These are phyloP conservation scores for Massariosphaeria phaeospora DNA, from an alignment of 495 filamentous ascomycete species.

Conservation along the genomic window DNA sequence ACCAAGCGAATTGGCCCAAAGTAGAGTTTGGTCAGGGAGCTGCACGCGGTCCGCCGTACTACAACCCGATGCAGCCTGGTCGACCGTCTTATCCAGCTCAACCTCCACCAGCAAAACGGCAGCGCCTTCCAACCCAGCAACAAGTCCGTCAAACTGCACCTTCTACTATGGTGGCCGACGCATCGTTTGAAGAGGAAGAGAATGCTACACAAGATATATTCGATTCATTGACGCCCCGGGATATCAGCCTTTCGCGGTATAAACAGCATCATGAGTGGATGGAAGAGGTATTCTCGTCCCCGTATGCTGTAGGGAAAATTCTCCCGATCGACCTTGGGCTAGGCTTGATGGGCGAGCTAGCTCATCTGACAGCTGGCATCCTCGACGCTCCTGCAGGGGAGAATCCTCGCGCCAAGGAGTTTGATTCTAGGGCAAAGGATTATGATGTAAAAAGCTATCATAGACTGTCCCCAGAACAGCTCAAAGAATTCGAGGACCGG, in stretches of 20 bases:
- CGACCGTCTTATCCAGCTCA: slow-evolving; percentile 24
- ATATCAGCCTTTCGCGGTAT: slow-evolving; percentile 78
- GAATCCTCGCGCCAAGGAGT: slow-evolving; percentile 18
- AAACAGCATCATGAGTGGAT: slow-evolving; percentile 98
- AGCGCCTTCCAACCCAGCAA: slow-evolving; percentile 30
- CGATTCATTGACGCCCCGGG: slow-evolving; percentile 79
- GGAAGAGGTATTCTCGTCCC: slow-evolving; percentile 91
- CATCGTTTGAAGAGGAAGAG: slow-evolving; percentile 79
- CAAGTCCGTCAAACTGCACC: slow-evolving; percentile 3
- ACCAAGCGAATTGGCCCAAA: slow-evolving; percentile 81
- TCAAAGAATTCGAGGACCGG: slow-evolving; percentile 71
- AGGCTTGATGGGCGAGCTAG: slow-evolving; percentile 80
- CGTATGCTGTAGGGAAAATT: slow-evolving; percentile 75
- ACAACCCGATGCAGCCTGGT: slow-evolving; percentile 21
- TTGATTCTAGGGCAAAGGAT: slow-evolving; percentile 9
- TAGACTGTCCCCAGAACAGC: slow-evolving; percentile 60
- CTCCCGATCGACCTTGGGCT: slow-evolving; percentile 81
- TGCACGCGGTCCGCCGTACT: slow-evolving; percentile 16
- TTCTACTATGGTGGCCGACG: slow-evolving; percentile 28
- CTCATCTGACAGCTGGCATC: slow-evolving; percentile 73
- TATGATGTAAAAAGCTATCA: slow-evolving; percentile 35
- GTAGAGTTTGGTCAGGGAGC: slow-evolving; percentile 59
- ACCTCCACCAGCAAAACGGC: slow-evolving; percentile 40
- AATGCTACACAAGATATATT: slow-evolving; percentile 83
- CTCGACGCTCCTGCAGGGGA: slow-evolving; percentile 54